phyloP scores from a whole-genome alignment of 345 rosid species.

The Salix exigua region DNA sequence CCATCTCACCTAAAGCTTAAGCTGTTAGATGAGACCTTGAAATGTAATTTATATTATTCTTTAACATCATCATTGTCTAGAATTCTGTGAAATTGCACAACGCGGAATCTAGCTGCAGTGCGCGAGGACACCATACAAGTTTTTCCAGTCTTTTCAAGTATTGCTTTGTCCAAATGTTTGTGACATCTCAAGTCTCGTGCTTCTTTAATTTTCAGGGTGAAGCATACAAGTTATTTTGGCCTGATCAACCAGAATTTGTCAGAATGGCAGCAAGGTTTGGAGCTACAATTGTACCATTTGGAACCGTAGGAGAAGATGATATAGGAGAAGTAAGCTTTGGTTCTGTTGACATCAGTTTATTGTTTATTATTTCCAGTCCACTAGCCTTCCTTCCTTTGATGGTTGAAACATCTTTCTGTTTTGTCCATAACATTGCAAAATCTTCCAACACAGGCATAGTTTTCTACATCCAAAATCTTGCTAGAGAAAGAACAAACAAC shows the following conservation, averaged over 20 bases:
- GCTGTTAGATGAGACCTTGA: fast-evolving
- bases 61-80: not conserved
- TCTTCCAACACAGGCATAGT: not conserved
- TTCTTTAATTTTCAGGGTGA: slow-evolving; percentile 54
- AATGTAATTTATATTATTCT: no score
- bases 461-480: not conserved
- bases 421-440: not conserved
- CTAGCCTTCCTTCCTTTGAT: not conserved
- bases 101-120: not conserved
- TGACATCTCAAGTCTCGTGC: not conserved
- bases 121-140: not conserved
- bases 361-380: not conserved
- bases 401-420: not conserved
- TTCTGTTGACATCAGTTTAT: not conserved
- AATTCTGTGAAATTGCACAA: not conserved
- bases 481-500: not conserved
- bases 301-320: slow-evolving; percentile 78
- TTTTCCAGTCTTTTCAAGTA: not conserved
- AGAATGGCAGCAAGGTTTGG: slow-evolving; percentile 80
- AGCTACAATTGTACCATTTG: slow-evolving; percentile 75
- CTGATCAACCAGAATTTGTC: slow-evolving; percentile 68
- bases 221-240: slow-evolving; percentile 64
- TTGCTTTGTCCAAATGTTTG: not conserved
- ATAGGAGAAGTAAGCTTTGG: slow-evolving; percentile 48
- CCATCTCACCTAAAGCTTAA: no score